phyloP scores from a whole-genome alignment of 169 alveolate species.

The Amoebophrya sp. region DNA sequence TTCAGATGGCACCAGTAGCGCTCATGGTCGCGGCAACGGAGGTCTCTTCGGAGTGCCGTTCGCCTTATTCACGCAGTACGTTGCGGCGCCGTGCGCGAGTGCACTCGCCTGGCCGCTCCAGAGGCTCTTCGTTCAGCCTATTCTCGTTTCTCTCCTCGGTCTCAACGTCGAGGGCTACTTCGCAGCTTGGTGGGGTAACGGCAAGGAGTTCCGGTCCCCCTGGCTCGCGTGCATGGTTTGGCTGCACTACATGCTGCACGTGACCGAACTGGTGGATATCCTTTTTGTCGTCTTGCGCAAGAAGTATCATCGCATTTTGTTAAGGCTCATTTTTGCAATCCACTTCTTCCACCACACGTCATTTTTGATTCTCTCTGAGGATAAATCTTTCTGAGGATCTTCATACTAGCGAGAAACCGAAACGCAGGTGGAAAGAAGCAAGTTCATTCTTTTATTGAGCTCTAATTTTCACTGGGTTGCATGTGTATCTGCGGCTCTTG shows the following conservation, averaged over 20 bases:
- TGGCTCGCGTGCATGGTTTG: not conserved
- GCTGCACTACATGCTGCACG: not conserved
- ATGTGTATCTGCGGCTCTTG: not conserved
- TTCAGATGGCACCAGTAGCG: not conserved
- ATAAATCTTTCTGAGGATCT: too few species aligned
- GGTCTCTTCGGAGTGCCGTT: not conserved
- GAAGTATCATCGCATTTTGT: not conserved
- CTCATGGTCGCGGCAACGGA: not conserved
- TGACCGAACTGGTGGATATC: not conserved
- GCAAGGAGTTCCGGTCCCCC: not conserved
- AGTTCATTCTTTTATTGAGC: too few species aligned
- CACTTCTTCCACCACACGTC: too few species aligned
- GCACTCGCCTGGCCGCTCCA: not conserved
- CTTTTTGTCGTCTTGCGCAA: not conserved
- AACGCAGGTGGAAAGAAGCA: too few species aligned
- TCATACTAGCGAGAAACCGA: too few species aligned
- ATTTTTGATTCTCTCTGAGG: too few species aligned
- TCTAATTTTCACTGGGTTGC: not conserved
- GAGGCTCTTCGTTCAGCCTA: not conserved
- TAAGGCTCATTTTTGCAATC: too few species aligned
- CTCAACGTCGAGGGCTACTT: not conserved
- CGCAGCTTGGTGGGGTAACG: not conserved
- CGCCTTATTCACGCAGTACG: not conserved
- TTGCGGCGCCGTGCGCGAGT: not conserved
- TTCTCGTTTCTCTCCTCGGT: not conserved